Conservation (phyloP, 2,329 filamentous ascomycete genomes). For the Cladosporium cucumerinum region DNA sequence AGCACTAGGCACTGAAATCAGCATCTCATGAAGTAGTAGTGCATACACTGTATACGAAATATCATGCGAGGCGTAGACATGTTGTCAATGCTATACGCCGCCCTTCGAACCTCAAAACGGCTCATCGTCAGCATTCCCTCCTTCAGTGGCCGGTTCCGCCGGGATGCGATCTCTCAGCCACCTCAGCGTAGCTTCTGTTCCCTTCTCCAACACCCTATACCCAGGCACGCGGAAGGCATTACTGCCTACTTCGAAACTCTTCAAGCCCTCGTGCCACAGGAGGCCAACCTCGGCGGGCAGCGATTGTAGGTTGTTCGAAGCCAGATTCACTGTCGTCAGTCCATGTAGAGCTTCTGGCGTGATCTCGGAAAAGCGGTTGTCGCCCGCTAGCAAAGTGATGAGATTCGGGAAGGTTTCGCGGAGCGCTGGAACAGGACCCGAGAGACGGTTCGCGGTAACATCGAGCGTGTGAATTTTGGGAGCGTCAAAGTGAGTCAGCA, state of each 20-base stretch:
- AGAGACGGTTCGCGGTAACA: constrained; percentile 76
- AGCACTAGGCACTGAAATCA: background rate
- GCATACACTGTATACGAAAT: constrained; percentile 8
- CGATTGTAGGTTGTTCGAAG: constrained; percentile 80
- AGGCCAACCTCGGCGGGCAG: constrained; percentile 79
- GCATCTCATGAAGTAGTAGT: background rate
- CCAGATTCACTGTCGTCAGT: constrained; percentile 71
- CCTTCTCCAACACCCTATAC: constrained; percentile 78
- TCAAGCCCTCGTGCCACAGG: constrained; percentile 63
- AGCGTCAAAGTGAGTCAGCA: constrained; percentile 66
- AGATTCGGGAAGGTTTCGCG: constrained; percentile 67
- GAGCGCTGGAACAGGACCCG: constrained; percentile 62
- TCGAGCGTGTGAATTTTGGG: constrained; percentile 74
- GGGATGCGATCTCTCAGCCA: constrained; percentile 74
- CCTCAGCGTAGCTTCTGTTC: constrained; percentile 76
- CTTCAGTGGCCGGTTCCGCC: background rate
- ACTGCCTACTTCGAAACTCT: constrained; percentile 71
- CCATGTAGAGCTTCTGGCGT: constrained; percentile 71
- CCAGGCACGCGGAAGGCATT: constrained; percentile 87
- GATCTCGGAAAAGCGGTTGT: constrained; percentile 70
- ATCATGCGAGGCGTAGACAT: background rate
- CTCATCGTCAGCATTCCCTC: background rate
- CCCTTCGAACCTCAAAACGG: background rate
- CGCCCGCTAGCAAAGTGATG: constrained; percentile 66
- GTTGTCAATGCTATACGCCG: background rate